Evolutionary conservation across 148 eudicot genomes (phyloP).

Genomic region (Arctostaphylos glauca): DNA sequence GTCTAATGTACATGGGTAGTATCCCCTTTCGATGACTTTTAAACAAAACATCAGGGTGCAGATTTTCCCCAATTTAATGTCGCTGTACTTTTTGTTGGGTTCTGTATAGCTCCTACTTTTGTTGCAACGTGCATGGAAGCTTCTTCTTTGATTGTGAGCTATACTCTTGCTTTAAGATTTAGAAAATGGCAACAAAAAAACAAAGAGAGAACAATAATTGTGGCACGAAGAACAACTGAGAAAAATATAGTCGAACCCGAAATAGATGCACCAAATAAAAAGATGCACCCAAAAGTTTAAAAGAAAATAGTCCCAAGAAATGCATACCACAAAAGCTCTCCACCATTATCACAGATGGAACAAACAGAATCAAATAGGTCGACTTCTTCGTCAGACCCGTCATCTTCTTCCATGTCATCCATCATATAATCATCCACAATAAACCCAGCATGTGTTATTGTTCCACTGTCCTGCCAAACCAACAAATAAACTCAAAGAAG

Average conservation of each 20-base stretch:
- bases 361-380: slow-evolving; percentile 71
- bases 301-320: not conserved
- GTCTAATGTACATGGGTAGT: not conserved
- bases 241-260: not conserved
- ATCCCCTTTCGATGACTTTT: not conserved
- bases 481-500: slow-evolving; percentile 11
- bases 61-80: not conserved
- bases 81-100: not conserved
- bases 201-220: not conserved
- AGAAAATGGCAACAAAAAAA: not conserved
- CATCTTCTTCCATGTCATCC: slow-evolving; percentile 31
- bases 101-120: not conserved
- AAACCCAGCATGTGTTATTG: slow-evolving; percentile 31
- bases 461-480: slow-evolving; percentile 40
- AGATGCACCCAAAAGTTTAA: not conserved
- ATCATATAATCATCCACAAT: slow-evolving; percentile 53
- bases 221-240: not conserved
- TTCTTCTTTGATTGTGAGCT: not conserved
- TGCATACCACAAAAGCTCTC: slow-evolving; percentile 56
- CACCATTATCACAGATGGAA: slow-evolving; percentile 91
- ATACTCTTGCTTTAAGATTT: not conserved
- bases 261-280: not conserved
- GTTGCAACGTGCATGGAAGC: not conserved
- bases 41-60: not conserved
- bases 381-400: slow-evolving; percentile 44